Conservation (phyloP, 805 yeast genomes). For the Cyberlindnera galapagoensis region DNA sequence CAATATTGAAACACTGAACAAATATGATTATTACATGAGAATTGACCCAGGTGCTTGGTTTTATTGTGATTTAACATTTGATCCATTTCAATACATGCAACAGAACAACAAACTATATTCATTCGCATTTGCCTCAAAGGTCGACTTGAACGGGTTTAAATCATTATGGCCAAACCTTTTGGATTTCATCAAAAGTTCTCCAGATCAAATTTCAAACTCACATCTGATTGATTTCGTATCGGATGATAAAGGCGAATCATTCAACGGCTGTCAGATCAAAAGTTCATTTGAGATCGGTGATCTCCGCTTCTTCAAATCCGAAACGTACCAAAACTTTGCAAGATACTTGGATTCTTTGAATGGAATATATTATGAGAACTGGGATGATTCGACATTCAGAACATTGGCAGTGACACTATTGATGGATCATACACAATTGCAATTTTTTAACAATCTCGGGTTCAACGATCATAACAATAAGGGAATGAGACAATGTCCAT, state of each 20-base stretch:
- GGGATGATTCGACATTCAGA: constrained; percentile 92
- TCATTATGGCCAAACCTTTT: constrained; percentile 72
- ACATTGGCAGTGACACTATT: constrained; percentile 75
- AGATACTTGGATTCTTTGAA: constrained; percentile 63
- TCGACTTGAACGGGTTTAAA: constrained; percentile 62
- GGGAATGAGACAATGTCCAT: constrained; percentile 57
- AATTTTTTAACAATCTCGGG: constrained; percentile 76
- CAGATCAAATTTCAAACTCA: constrained; percentile 51
- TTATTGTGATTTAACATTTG: constrained; percentile 42
- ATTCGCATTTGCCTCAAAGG: constrained; percentile 58
- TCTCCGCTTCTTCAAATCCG: constrained; percentile 65
- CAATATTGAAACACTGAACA: constrained; percentile 34
- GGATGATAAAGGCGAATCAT: constrained; percentile 60
- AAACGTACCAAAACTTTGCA: constrained; percentile 62
- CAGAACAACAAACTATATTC: constrained; percentile 52
- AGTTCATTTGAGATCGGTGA: constrained; percentile 78
- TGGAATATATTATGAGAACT: constrained; percentile 82
- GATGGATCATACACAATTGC: constrained; percentile 55
- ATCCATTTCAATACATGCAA: constrained; percentile 44
- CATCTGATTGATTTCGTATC: constrained; percentile 68
- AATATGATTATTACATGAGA: constrained; percentile 47
- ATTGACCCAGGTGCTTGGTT: constrained; percentile 40
- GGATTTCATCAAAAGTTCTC: constrained; percentile 53
- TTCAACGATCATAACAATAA: constrained; percentile 60
- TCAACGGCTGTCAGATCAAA: constrained; percentile 88